A percentile compares a stretch with the other conserved stretches of the same genome.
phyloP scores from a whole-genome alignment of 805 yeast genomes.

The Wickerhamomyces mucosus region DNA sequence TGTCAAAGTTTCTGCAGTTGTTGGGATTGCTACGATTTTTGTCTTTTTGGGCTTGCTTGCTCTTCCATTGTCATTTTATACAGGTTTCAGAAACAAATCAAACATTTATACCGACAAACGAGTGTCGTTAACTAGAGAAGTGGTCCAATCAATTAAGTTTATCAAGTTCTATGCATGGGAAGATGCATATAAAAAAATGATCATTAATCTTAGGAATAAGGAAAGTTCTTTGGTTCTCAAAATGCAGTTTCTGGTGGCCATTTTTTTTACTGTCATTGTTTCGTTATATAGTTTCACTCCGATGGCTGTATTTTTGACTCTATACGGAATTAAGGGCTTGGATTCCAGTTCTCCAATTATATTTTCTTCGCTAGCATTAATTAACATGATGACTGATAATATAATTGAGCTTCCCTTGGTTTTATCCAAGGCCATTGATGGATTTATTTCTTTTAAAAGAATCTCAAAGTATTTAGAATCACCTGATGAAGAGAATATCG shows the following conservation, averaged over 20 bases:
- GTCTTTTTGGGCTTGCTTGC: conserved; percentile 34
- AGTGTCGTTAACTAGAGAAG: conserved; percentile 46
- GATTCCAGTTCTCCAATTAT: conserved; percentile 27
- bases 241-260: conserved; percentile 51
- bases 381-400: conserved; percentile 47
- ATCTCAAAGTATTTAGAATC: conserved; percentile 40
- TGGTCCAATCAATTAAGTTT: conserved; percentile 45
- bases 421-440: conserved; percentile 52
- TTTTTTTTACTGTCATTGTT: conserved; percentile 41
- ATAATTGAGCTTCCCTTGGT: conserved; percentile 57
- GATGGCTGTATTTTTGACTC: conserved; percentile 33
- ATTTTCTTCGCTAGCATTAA: conserved; percentile 58
- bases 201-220: conserved; percentile 37
- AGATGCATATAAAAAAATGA: conserved; percentile 45
- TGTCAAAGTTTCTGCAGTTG: conserved; percentile 59
- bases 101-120: conserved; percentile 50
- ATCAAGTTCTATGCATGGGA: conserved; percentile 83
- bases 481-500: conserved; percentile 17
- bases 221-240: conserved; percentile 47
- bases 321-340: conserved; percentile 25
- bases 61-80: conserved; percentile 33
- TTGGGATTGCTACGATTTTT: conserved; percentile 45
- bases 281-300: conserved; percentile 40
- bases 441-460: conserved; percentile 47
- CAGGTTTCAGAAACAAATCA: conserved; percentile 36